Conservation (phyloP, 345 rosid genomes). For the Iberis pinnata region DNA sequence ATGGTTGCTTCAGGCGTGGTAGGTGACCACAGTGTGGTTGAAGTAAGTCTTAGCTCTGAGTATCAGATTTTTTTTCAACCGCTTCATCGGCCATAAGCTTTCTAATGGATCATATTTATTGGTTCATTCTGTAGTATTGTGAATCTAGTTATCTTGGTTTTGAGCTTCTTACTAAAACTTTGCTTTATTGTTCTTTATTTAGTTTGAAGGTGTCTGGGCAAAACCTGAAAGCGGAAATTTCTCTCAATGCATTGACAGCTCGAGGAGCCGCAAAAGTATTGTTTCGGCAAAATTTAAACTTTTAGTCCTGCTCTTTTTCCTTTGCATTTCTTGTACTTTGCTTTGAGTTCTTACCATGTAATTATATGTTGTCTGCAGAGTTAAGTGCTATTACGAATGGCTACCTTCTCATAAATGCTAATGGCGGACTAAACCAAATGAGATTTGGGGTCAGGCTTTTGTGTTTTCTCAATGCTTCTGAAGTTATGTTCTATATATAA, state of each 20-base stretch:
- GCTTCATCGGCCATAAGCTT: no score
- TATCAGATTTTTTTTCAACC: neutral
- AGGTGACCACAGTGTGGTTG: slow-evolving; percentile 28
- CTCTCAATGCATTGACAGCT: slow-evolving; percentile 59
- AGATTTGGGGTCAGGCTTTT: slow-evolving; percentile 96
- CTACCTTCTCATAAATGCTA: slow-evolving; percentile 78
- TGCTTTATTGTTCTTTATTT: slow-evolving; percentile 27
- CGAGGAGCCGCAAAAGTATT: slow-evolving; percentile 62
- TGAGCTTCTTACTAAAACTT: neutral
- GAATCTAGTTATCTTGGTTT: neutral
- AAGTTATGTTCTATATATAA: slow-evolving; percentile 1
- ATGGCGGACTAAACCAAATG: slow-evolving; percentile 99
- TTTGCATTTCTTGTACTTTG: slow-evolving; percentile 1
- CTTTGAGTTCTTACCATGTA: slow-evolving; percentile 13
- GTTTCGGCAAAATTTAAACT: neutral
- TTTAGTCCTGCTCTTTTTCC: neutral
- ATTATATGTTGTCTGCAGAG: slow-evolving; percentile 38
- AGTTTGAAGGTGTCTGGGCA: slow-evolving; percentile 82
- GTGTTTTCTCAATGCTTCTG: slow-evolving; percentile 27
- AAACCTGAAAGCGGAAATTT: slow-evolving; percentile 73
- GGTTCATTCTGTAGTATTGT: neutral
- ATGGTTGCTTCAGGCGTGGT: slow-evolving; percentile 36
- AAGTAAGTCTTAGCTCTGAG: slow-evolving; percentile 43
- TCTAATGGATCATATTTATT: neutral
- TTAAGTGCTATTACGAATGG: slow-evolving; percentile 67